A percentile compares a stretch with the other conserved stretches of the same genome.
Conservation (phyloP, 257 asterid species). For the Paraleonurus japonicus region DNA sequence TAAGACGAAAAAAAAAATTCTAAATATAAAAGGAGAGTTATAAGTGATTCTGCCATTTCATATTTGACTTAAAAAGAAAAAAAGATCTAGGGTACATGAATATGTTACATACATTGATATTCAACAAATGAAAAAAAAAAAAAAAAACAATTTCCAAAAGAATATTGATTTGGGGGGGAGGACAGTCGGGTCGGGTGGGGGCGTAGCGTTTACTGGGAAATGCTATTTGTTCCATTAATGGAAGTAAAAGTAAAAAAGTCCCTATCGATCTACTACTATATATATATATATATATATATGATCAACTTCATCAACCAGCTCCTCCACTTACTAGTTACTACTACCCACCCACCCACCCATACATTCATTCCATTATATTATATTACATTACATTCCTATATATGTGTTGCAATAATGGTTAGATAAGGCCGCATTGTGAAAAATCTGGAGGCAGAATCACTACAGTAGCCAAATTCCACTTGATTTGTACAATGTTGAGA, state of each 20-base stretch:
- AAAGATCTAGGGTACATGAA: neutral
- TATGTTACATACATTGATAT: no score
- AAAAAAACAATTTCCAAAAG: neutral
- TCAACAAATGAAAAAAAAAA: neutral
- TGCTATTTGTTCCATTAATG: neutral
- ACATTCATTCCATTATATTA: neutral
- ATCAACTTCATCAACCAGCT: neutral
- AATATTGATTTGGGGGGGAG: neutral
- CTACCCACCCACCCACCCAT: neutral
- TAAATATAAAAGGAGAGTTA: no score
- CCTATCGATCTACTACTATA: neutral
- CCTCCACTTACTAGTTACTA: neutral
- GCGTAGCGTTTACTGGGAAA: no score
- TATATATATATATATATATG: no score
- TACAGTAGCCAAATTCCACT: constrained; percentile 37
- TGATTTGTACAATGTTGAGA: constrained; percentile 37
- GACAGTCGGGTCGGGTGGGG: no score
- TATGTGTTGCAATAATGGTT: constrained; percentile 13
- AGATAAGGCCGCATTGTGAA: neutral
- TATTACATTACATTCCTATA: neutral
- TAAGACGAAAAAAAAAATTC: no score
- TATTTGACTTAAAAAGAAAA: no score
- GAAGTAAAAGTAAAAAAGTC: neutral
- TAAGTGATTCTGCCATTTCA: neutral
- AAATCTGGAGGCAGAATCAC: constrained; percentile 40